Percentiles rank a stretch among this genome's conserved stretches.
phyloP scores from a whole-genome alignment of 345 rosid genomes.

The Linum tenue region DNA sequence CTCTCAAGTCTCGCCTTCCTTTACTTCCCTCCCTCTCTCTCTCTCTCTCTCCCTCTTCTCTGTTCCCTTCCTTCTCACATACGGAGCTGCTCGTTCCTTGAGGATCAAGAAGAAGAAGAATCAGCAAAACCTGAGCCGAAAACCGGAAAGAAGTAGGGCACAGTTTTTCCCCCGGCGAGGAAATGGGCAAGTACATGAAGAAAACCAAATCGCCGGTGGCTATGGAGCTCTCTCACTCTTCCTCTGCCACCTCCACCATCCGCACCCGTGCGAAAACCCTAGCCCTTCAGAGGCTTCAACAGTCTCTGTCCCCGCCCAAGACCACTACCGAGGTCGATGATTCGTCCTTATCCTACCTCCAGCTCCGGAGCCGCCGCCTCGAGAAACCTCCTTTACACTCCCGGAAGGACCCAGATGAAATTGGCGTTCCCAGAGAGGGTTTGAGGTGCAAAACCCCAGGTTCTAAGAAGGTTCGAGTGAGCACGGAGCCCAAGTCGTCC shows the following conservation, averaged over 20 bases:
- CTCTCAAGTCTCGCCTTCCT: not conserved
- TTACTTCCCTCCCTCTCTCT: not conserved
- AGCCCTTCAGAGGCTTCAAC: slow-evolving; percentile 39
- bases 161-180: not conserved
- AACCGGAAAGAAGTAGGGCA: not conserved
- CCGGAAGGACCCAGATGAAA: not conserved
- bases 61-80: not conserved
- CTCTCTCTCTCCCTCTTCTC: not conserved
- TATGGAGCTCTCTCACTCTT: slow-evolving; percentile 26
- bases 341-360: slow-evolving; percentile 47
- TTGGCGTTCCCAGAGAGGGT: not conserved
- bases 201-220: slow-evolving; percentile 42
- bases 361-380: slow-evolving; percentile 60
- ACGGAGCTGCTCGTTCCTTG: not conserved
- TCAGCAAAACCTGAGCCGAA: not conserved
- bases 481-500: not conserved
- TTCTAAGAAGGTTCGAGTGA: not conserved
- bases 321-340: slow-evolving; percentile 7
- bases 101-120: not conserved
- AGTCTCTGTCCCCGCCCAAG: slow-evolving; percentile 8
- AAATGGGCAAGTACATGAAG: slow-evolving; percentile 65
- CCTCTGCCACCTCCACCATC: slow-evolving; percentile 18
- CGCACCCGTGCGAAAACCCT: slow-evolving; percentile 61
- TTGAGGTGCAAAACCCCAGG: not conserved
- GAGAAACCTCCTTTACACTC: slow-evolving; percentile 26